Base-by-base conservation (phyloP, 192 early-diverging fungal species). In the Linnemannia hyalina region DNA sequence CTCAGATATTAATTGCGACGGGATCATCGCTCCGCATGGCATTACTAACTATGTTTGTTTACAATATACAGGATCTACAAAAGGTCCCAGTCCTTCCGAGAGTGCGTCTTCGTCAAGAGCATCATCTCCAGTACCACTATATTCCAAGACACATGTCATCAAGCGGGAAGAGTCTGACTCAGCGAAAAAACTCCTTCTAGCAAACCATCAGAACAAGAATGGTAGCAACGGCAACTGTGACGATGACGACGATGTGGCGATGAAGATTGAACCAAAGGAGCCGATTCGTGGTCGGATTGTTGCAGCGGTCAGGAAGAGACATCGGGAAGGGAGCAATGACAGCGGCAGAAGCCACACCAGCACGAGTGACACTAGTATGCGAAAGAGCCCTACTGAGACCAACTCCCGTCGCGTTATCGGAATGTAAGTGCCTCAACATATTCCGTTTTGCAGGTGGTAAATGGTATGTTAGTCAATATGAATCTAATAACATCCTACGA, bases 161-260 rank as follows among this genome's bases (percentile, higher is more conserved):
- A 83, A 83, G 46, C 82, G 82, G 36, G 82, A 83, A 29, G 76
- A 78, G 32, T 83, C 82, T 18, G 75, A 82, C 6, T 44, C 49
- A 10, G 23, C 70, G 4, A 42, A 63, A 20, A n/a, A 29, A 1
- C 75, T 72, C 23, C 47, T 76, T 9, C 32, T 32, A 41, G 70
- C 55, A 7, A 73, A 41, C 41, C 60, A 65, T 23, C 60, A 32
- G 11, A 26, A 32, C 60, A 10, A 32, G 10, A 10, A 65, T 13
- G 10, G 1, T 2, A 26, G 13, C 29, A 10, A 32, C 60, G 23
- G 26, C 0, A 29, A 65, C 26, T 16, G 11, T 0, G 29, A 65
- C 10, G 60, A 15, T 65, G 60, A 32, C 13, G 4, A 13, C 60
- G 60, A 65, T 32, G 16, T 65, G 54, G 1, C 10, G 26, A 80